Evolutionary conservation across 306 rosid species (phyloP).

Genomic region (Mimosa pudica): DNA sequence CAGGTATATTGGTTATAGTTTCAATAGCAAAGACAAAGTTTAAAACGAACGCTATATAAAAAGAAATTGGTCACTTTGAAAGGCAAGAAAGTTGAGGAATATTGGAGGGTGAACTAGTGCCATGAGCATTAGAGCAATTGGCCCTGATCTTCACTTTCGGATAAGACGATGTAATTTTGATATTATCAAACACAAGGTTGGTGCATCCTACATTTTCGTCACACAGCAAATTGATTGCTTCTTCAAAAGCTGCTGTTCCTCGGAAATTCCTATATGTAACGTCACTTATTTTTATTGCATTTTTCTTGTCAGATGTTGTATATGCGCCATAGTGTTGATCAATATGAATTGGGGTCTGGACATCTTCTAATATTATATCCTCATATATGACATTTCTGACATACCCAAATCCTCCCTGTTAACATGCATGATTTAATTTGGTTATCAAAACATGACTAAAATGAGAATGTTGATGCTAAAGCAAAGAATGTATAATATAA

Average conservation of each 20-base stretch:
- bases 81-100: conserved; percentile 43
- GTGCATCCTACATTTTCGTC: conserved; percentile 29
- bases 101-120: neutral
- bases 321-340: conserved; percentile 37
- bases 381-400: conserved; percentile 50
- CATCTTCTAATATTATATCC: conserved; percentile 31
- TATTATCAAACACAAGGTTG: conserved; percentile 19
- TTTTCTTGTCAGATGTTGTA: accelerated
- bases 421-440: too few species aligned
- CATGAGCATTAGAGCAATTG: conserved; percentile 35
- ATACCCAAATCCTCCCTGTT: conserved; percentile 57
- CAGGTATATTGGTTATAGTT: neutral
- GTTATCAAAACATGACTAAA: neutral
- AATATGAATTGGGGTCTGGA: conserved; percentile 42
- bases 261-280: conserved; percentile 36
- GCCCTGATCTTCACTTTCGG: neutral
- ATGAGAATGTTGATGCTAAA: neutral
- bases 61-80: neutral
- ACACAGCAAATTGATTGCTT: conserved; percentile 40
- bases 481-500: neutral
- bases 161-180: conserved; percentile 26
- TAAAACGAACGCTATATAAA: neutral
- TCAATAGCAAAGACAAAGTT: neutral
- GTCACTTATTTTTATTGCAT: conserved; percentile 41
- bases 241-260: conserved; percentile 40